These are phyloP conservation scores for Hemisphaericaspora lyxosophila DNA, from an alignment of 1,139 yeast species.

Conservation along the genomic window DNA sequence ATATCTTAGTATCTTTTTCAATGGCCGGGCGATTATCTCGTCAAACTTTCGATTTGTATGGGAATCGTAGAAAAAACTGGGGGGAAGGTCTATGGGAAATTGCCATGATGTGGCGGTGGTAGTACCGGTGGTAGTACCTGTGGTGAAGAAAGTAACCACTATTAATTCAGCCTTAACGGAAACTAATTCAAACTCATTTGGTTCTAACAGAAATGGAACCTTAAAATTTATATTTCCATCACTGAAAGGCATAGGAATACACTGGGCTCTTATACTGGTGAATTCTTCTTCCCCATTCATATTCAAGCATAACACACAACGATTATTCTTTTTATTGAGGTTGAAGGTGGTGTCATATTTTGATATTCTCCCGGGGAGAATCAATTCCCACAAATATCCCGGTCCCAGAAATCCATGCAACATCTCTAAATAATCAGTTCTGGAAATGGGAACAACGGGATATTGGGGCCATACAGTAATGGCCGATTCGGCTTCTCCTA, in stretches of 20 bases:
- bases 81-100: background rate
- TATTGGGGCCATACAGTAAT: background rate
- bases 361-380: background rate
- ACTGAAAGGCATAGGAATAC: background rate
- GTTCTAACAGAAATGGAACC: background rate
- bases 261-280: background rate
- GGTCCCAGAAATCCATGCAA: background rate
- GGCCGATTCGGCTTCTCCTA: background rate
- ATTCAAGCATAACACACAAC: background rate
- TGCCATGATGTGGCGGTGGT: too few species aligned
- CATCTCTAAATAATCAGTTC: background rate
- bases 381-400: background rate
- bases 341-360: background rate
- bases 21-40: background rate
- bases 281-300: background rate
- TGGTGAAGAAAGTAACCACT: background rate
- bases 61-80: constrained; percentile 1
- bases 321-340: background rate
- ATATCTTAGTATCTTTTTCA: background rate
- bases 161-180: background rate
- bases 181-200: background rate
- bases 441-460: background rate
- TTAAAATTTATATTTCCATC: background rate
- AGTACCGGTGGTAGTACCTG: too few species aligned
- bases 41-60: background rate